Conservation (phyloP, 805 yeast species). For the Metschnikowia corniflorae region DNA sequence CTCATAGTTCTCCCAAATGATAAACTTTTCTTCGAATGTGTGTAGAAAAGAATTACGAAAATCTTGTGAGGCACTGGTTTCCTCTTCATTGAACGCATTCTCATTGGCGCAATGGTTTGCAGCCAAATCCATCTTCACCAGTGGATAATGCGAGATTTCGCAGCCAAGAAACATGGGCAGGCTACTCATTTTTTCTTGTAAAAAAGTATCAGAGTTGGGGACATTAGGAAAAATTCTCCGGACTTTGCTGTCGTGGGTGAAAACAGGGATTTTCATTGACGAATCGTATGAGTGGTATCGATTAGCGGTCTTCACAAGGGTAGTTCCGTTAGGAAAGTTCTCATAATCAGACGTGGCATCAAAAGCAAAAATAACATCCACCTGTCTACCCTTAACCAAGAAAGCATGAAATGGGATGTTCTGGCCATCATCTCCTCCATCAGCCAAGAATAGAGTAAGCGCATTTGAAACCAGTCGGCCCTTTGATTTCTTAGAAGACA, state of each 20-base stretch:
- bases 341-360: constrained; percentile 49
- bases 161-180: constrained; percentile 44
- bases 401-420: constrained; percentile 47
- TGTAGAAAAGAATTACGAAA: constrained; percentile 3
- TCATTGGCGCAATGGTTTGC: neutral
- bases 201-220: constrained; percentile 28
- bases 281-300: constrained; percentile 25
- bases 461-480: constrained; percentile 17
- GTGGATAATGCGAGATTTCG: constrained; percentile 27
- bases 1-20: constrained; percentile 21
- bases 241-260: neutral
- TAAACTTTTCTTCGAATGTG: neutral
- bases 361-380: constrained; percentile 39
- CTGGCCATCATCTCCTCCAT: constrained; percentile 51
- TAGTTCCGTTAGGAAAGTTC: constrained; percentile 61
- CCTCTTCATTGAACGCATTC: neutral
- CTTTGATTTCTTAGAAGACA: constrained; percentile 2
- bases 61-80: neutral
- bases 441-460: constrained; percentile 34
- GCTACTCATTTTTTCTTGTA: constrained; percentile 17
- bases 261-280: constrained; percentile 7
- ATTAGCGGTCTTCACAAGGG: constrained; percentile 37
- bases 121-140: neutral
- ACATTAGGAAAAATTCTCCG: constrained; percentile 31
- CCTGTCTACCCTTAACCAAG: constrained; percentile 29